phyloP scores from a whole-genome alignment of 2,329 filamentous ascomycete genomes.

The Teratosphaeria epicoccoides region DNA sequence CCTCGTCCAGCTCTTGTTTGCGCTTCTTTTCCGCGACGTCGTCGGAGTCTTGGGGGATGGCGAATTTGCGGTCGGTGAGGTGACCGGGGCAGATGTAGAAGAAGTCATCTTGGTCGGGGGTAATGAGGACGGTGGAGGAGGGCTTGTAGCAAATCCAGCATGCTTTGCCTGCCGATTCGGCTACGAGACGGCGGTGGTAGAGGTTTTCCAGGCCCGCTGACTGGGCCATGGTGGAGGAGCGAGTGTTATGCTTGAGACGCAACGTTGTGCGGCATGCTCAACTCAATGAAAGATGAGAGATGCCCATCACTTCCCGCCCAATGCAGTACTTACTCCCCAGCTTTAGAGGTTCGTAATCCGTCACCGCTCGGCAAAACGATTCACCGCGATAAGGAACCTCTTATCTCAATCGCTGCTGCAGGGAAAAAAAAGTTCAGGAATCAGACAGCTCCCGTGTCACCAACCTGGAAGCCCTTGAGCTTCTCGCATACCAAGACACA shows the following conservation, averaged over 20 bases:
- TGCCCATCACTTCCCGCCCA: neutral
- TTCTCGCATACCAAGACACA: neutral
- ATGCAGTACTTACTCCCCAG: neutral
- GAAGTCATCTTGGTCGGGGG: constrained; percentile 73
- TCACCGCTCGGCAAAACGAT: neutral
- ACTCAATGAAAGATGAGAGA: too few species aligned
- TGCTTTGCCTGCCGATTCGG: constrained; percentile 68
- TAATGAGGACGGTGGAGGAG: constrained; percentile 76
- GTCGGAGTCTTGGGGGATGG: constrained; percentile 59
- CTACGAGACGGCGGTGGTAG: constrained; percentile 78
- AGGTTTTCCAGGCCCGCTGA: constrained; percentile 44
- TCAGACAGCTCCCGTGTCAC: neutral
- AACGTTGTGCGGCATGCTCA: neutral
- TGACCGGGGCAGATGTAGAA: constrained; percentile 85
- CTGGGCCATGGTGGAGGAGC: neutral
- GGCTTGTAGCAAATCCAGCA: constrained; percentile 91
- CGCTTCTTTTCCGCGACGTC: constrained; percentile 44
- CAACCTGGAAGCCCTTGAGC: neutral
- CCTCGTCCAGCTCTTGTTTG: constrained; percentile 37
- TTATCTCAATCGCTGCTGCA: neutral
- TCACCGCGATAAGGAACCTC: neutral
- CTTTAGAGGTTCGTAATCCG: neutral
- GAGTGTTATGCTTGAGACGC: neutral
- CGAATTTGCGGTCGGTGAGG: constrained; percentile 73
- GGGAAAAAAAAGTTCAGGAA: neutral